Percentiles rank a stretch among this genome's conserved stretches.
Conservation (phyloP, 306 rosid species). For the Quercus gilva region DNA sequence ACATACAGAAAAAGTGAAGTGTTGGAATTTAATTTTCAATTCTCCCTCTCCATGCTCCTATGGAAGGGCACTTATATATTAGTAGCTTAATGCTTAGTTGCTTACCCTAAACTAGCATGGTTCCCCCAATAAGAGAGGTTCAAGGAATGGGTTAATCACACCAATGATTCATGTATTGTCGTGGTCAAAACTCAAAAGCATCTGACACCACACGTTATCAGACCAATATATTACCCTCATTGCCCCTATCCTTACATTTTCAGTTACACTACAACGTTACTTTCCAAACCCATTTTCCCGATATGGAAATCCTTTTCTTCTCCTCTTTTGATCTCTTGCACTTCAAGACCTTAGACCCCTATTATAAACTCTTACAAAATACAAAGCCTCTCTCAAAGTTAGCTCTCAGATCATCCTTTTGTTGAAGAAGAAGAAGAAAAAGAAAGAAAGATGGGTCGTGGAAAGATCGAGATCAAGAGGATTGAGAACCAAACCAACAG, state of each 20-base stretch:
- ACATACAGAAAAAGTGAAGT: too few relatives aligned
- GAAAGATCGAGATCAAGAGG: slow-evolving; percentile 76
- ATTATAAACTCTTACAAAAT: neutral
- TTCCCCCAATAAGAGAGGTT: neutral
- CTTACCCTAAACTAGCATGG: neutral
- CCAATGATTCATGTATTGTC: neutral
- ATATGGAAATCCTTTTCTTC: slow-evolving; percentile 43
- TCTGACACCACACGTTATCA: slow-evolving; percentile 17
- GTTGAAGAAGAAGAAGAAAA: neutral
- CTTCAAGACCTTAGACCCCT: slow-evolving; percentile 9
- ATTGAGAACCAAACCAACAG: slow-evolving; percentile 81
- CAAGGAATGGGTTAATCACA: neutral
- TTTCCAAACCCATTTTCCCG: slow-evolving; percentile 43
- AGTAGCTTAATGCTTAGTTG: neutral
- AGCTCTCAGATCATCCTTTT: neutral
- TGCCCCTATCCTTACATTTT: slow-evolving; percentile 32
- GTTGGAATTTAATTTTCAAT: too few relatives aligned
- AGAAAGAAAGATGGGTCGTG: slow-evolving; percentile 57
- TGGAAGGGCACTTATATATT: too few relatives aligned
- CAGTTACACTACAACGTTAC: slow-evolving; percentile 60
- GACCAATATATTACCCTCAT: slow-evolving; percentile 11
- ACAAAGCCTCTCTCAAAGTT: neutral
- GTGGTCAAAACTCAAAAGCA: slow-evolving; percentile 24
- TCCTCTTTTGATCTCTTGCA: slow-evolving; percentile 10
- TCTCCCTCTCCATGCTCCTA: too few relatives aligned